Evolutionary conservation across 2,329 filamentous ascomycete genomes (phyloP), one percentile per base, ranked within the genome.

Genomic region (Xenosphaeropsis pyriputrescens): DNA sequence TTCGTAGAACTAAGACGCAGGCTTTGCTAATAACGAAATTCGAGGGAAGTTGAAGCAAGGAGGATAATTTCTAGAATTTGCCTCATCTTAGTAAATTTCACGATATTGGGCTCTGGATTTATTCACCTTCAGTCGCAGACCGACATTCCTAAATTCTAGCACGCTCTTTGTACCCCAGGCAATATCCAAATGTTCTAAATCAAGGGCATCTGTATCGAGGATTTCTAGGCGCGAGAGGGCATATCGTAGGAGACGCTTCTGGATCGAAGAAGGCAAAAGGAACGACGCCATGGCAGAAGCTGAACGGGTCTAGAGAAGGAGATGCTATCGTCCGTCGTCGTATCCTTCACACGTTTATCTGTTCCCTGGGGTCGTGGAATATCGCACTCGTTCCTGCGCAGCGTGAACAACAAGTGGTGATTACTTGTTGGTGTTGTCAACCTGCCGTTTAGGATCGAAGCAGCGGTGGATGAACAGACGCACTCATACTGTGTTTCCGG

Each of bases 221-320:
- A 95, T 68, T 49, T 93, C 86, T 41, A 94, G 68, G 41, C 79
- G 77, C 17, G 81, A 80, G 32, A 98, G 66, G 36, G 79, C 85
- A 64, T 91, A 94, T 48, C 85, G 79, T 46, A 96, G 71, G 50
- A 96, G 70, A 57, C 81, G 78, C 70, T 91, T 93, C 62, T 88
- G 84, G 67, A 93, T 85, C 48, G 75, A 83, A 45, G 85, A 53
- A 14, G 45, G 43, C 29, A 48, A 47, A n/a, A 57, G 48, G 40
- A 54, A 55, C 38, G 52, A 55, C 34, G 53, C 50, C 54, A 57
- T 57, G n/a, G 8, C 30, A 7, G 30, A 15, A 15, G 30, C 30
- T 32, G 5, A 11, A 26, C 8, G 12, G 22, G 22, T 26, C 22
- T 9, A 26, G 22, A 26, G 3, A 9, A 26, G 7, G 8, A 26